These are phyloP conservation scores for Melaleuca alternifolia DNA, from an alignment of 345 rosid species.

Conservation along the genomic window DNA sequence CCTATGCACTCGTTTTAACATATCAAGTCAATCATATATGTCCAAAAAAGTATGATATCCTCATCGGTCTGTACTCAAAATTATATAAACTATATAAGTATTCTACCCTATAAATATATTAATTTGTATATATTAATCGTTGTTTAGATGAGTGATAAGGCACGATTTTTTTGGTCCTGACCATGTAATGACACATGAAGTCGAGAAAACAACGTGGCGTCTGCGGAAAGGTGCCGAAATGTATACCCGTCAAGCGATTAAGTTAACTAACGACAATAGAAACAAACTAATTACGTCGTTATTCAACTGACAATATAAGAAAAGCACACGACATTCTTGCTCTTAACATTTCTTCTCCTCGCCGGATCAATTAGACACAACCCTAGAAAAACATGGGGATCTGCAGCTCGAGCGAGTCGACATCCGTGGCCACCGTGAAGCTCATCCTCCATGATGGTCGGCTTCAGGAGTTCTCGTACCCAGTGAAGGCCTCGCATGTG, in stretches of 20 bases:
- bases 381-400: slow-evolving; percentile 26
- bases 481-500: slow-evolving; percentile 30
- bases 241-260: background rate
- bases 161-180: accelerated
- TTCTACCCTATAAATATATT: background rate
- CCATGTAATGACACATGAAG: background rate
- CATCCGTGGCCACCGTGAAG: slow-evolving; percentile 31
- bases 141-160: background rate
- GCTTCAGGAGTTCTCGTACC: slow-evolving; percentile 37
- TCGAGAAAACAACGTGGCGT: background rate
- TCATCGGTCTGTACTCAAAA: accelerated
- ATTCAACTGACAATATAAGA: background rate
- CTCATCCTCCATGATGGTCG: slow-evolving; percentile 40
- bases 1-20: background rate
- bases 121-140: background rate
- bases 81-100: background rate
- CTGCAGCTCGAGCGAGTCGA: slow-evolving; percentile 38
- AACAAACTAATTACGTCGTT: background rate
- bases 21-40: background rate
- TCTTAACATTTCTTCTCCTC: background rate
- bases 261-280: background rate
- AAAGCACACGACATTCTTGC: background rate
- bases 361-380: background rate
- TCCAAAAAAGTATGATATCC: background rate
- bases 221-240: background rate